Base-by-base conservation (phyloP, 257 asterid genomes). In the Thymus quinquecostatus region DNA sequence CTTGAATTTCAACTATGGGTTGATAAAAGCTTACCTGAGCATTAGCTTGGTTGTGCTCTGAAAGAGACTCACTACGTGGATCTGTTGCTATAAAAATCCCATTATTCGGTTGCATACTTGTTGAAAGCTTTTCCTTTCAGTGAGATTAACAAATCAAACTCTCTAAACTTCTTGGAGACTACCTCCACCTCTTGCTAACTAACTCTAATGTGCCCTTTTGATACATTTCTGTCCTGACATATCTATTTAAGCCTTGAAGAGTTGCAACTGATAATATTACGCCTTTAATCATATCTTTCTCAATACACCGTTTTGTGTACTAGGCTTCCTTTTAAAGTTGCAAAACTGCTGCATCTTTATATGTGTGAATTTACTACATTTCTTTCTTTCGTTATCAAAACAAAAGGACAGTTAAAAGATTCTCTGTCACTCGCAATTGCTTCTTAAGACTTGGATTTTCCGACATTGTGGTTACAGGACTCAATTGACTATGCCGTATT, bases 401-500 rank as follows among this genome's bases (percentile, higher is more conserved):
- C 21, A 44, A 47, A 41, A 65, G n/a, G 53, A 49, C 12, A 7
- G 33, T 38, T n/a, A 47, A 60, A 29, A 66, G 28, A 33, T 50
- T 66, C 9, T 14, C 44, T 48, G 60, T 65, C 51, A 27, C 51
- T 53, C 57, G 54, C 40, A 36, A 50, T 55, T 64, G 55, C 47
- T 69, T 38, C 29, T 27, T 47, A 60, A 60, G 45, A 14, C 49
- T 28, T 66, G 34, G 38, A 45, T 75, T 50, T 36, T 48, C 44
- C 40, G 76, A 61, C 73, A 47, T 69, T 60, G 64, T 74, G 49
- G 61, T 56, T 63, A 30, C 88, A 92, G 98, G 90, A 87, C 77
- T 86, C 96, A 51, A 45, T 92, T 78, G 98, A 95, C 80, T 95
- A 86, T 78, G 98, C 97, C 55, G 41, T 82, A 47, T 73, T 95